These are phyloP conservation scores for Pyricularia sp. DNA, from an alignment of 2,329 filamentous ascomycete species.

Conservation along the genomic window DNA sequence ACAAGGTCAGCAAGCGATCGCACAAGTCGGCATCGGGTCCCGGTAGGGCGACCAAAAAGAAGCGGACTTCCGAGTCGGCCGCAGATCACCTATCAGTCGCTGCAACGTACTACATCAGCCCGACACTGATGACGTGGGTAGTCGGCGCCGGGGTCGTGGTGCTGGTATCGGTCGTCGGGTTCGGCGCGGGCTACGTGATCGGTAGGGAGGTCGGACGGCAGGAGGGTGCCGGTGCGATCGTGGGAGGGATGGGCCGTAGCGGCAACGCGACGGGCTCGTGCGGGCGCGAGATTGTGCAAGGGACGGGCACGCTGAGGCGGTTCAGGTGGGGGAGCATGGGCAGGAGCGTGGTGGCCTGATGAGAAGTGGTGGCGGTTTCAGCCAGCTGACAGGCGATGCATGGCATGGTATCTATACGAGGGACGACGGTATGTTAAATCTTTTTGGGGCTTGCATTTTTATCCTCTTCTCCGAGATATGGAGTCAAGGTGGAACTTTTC, in stretches of 20 bases:
- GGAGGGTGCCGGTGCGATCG: slow-evolving; percentile 33
- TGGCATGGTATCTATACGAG: not conserved
- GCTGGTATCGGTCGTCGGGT: slow-evolving; percentile 58
- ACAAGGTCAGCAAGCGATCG: slow-evolving; percentile 41
- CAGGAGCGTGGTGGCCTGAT: slow-evolving; percentile 37
- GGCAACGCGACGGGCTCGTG: slow-evolving; percentile 38
- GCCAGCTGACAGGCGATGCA: not conserved
- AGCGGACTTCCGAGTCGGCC: slow-evolving; percentile 27
- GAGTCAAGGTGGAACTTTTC: not conserved
- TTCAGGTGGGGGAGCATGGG: slow-evolving; percentile 45
- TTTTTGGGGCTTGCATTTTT: not conserved
- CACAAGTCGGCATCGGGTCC: slow-evolving; percentile 21
- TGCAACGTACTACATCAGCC: slow-evolving; percentile 34
- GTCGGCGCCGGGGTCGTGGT: slow-evolving; percentile 59
- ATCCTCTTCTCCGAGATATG: not conserved
- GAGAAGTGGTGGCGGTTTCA: not conserved
- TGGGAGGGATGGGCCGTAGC: slow-evolving; percentile 31
- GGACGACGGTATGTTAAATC: not conserved
- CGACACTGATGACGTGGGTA: slow-evolving; percentile 55
- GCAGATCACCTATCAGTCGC: not conserved
- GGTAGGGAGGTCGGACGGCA: slow-evolving; percentile 57
- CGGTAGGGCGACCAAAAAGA: slow-evolving; percentile 47
- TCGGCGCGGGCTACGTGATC: slow-evolving; percentile 60
- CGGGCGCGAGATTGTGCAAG: slow-evolving; percentile 42
- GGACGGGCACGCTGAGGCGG: slow-evolving; percentile 37